A percentile compares a stretch with the other conserved stretches of the same genome.
phyloP scores from a whole-genome alignment of 306 rosid species.

The Dryas drummondii region DNA sequence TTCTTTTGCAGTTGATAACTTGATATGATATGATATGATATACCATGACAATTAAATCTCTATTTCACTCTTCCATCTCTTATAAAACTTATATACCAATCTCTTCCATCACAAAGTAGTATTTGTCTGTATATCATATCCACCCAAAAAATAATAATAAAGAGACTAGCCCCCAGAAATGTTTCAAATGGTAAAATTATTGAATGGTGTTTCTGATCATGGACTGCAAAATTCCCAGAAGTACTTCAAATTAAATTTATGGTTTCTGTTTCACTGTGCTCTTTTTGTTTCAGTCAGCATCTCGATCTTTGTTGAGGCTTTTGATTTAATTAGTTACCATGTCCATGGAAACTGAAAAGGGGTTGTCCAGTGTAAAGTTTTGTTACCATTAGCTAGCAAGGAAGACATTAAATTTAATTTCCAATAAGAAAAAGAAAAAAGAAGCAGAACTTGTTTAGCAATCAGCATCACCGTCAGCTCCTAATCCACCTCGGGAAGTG shows the following conservation, averaged over 20 bases:
- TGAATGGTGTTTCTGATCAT: background rate
- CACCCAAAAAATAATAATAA: too few species aligned
- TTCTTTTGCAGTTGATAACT: slow-evolving; percentile 9
- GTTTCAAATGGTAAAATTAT: too few species aligned
- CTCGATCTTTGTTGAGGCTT: background rate
- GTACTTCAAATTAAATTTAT: background rate
- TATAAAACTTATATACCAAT: background rate
- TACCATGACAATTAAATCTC: background rate
- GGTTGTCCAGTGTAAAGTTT: slow-evolving; percentile 24
- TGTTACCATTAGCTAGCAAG: slow-evolving; percentile 32
- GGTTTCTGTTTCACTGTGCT: background rate
- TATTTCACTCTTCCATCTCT: background rate
- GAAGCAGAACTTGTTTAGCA: slow-evolving; percentile 12
- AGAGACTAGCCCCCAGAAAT: too few species aligned
- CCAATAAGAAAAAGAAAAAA: background rate
- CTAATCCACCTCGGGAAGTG: slow-evolving; percentile 48
- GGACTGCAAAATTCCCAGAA: background rate
- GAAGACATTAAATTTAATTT: background rate
- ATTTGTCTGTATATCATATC: too few species aligned
- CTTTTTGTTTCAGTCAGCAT: background rate
- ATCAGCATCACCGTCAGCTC: slow-evolving; percentile 37
- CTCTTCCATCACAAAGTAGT: too few species aligned
- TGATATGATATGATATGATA: background rate
- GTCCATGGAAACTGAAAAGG: slow-evolving; percentile 42
- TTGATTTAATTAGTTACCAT: slow-evolving; percentile 16